These are phyloP conservation scores for Globisporangium parvum DNA, from an alignment of 352 stramenopile species.

Conservation along the genomic window DNA sequence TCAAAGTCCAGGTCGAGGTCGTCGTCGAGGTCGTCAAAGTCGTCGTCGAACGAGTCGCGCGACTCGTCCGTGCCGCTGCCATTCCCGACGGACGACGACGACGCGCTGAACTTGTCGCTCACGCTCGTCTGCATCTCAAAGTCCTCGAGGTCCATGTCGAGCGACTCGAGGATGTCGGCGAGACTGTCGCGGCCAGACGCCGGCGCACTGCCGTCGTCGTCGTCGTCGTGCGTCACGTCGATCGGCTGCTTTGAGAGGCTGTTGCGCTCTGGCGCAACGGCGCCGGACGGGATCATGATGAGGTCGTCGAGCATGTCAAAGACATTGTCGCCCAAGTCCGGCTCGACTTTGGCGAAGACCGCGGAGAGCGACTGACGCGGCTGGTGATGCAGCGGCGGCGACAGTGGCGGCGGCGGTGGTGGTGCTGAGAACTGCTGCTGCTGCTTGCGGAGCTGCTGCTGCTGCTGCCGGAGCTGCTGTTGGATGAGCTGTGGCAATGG, in stretches of 20 bases:
- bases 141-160: slow-evolving; percentile 83
- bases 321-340: slow-evolving; percentile 76
- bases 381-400: slow-evolving; percentile 20
- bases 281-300: slow-evolving; percentile 70
- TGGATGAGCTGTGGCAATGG: slow-evolving; percentile 2
- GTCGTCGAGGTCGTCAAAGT: slow-evolving; percentile 45
- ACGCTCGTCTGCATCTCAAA: slow-evolving; percentile 30
- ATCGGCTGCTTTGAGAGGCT: slow-evolving; percentile 50
- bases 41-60: slow-evolving; percentile 59
- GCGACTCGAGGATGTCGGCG: slow-evolving; percentile 77
- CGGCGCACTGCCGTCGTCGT: slow-evolving; percentile 13
- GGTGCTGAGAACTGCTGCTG: neutral
- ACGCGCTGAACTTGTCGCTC: slow-evolving; percentile 15
- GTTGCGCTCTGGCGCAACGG: slow-evolving; percentile 42
- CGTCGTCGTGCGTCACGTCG: slow-evolving; percentile 29
- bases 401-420: slow-evolving; percentile 6
- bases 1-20: slow-evolving; percentile 38
- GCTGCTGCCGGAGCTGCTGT: slow-evolving; percentile 10
- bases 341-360: slow-evolving; percentile 64
- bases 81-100: slow-evolving; percentile 2
- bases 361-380: slow-evolving; percentile 47
- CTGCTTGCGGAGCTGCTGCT: slow-evolving; percentile 3
- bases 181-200: slow-evolving; percentile 52
- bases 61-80: slow-evolving; percentile 22
- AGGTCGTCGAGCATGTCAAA: slow-evolving; percentile 87